phyloP scores from a whole-genome alignment of 1,284 basidiomycete genomes.

The Macrocystidia cucumis region DNA sequence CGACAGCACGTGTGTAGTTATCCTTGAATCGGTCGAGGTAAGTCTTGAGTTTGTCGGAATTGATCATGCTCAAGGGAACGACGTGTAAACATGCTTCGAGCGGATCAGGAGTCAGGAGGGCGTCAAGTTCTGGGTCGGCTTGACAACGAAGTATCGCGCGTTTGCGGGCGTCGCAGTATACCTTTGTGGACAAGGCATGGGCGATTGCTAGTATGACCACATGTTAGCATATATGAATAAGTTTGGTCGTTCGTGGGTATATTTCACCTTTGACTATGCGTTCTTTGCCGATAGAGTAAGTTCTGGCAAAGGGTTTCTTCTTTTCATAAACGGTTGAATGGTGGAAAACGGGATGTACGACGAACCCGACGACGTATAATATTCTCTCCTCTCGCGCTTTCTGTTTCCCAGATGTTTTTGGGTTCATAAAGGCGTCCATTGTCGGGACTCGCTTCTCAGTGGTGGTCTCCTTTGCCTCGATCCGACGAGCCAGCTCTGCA shows the following conservation, averaged over 20 bases:
- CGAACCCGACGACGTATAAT: conserved; percentile 86
- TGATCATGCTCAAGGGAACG: conserved; percentile 74
- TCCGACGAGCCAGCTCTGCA: conserved; percentile 67
- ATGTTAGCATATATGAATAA: conserved; percentile 1
- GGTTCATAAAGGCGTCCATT: conserved; percentile 33
- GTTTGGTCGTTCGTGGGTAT: neutral
- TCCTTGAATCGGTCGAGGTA: conserved; percentile 77
- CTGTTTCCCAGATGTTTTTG: conserved; percentile 18
- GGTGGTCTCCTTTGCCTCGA: conserved; percentile 36
- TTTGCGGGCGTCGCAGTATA: conserved; percentile 88
- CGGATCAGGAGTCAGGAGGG: conserved; percentile 75
- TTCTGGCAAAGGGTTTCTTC: conserved; percentile 36
- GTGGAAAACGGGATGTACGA: conserved; percentile 1
- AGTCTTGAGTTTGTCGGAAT: conserved; percentile 68
- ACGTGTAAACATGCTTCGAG: conserved; percentile 78
- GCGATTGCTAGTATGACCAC: conserved; percentile 66
- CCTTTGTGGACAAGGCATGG: conserved; percentile 71
- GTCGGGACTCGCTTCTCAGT: conserved; percentile 18
- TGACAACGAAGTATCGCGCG: conserved; percentile 75
- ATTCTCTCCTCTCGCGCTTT: conserved; percentile 22
- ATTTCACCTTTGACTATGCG: conserved; percentile 86
- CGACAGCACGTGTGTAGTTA: conserved; percentile 70
- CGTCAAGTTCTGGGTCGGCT: conserved; percentile 75
- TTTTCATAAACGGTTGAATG: neutral
- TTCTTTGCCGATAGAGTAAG: conserved; percentile 97